Evolutionary conservation across 306 rosid species (phyloP).

Genomic region (Ziziphus jujuba): DNA sequence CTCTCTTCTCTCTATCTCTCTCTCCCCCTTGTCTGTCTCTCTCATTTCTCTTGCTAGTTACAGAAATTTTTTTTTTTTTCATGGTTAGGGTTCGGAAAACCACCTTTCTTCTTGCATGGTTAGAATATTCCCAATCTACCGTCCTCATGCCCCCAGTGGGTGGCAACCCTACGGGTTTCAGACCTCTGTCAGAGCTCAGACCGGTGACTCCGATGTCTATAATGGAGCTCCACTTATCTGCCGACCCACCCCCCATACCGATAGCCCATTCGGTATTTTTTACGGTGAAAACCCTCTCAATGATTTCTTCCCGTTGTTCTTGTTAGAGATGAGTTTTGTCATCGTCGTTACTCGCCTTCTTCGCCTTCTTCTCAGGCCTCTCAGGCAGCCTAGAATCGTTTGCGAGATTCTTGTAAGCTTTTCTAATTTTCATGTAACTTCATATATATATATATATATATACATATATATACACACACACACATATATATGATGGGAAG

Average conservation of each 20-base stretch:
- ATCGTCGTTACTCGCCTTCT: slow-evolving; percentile 24
- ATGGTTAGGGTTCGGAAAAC: slow-evolving; percentile 14
- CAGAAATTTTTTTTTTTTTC: neutral
- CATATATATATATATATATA: no score
- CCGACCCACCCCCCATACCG: neutral
- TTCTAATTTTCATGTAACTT: no score
- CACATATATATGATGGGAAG: no score
- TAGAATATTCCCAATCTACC: slow-evolving; percentile 32
- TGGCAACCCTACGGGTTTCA: slow-evolving; percentile 13
- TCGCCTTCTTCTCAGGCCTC: slow-evolving; percentile 62
- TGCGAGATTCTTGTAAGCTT: slow-evolving; percentile 68
- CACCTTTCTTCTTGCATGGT: slow-evolving; percentile 47
- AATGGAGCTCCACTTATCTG: neutral
- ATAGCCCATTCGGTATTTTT: slow-evolving; percentile 28
- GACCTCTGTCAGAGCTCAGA: slow-evolving; percentile 4
- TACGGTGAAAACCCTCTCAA: slow-evolving; percentile 44
- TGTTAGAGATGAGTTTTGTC: slow-evolving; percentile 45
- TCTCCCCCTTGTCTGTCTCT: neutral
- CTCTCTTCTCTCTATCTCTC: no score
- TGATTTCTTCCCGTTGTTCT: slow-evolving; percentile 35
- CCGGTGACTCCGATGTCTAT: neutral
- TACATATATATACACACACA: no score
- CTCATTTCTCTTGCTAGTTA: neutral
- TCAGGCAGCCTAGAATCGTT: slow-evolving; percentile 64
- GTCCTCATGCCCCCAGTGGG: slow-evolving; percentile 19